These are phyloP conservation scores for Huntiella decipiens DNA, from an alignment of 2,329 filamentous ascomycete species.

Conservation along the genomic window DNA sequence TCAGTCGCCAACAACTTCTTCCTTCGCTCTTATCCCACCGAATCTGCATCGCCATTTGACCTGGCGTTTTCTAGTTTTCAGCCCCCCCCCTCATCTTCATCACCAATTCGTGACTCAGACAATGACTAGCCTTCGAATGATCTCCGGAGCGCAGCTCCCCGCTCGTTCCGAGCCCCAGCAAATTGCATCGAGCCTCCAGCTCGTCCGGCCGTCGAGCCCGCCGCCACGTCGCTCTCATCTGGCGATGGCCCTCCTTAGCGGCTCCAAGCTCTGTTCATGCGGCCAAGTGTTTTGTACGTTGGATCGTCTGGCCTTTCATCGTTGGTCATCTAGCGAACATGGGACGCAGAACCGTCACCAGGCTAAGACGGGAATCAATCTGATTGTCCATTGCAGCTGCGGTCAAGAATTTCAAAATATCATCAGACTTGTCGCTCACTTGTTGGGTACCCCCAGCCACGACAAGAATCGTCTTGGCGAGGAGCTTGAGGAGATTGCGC, in stretches of 20 bases:
- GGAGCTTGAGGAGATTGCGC: not conserved
- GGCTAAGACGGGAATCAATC: not conserved
- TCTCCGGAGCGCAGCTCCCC: no score
- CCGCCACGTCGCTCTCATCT: not conserved
- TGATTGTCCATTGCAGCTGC: not conserved
- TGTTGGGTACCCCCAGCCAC: not conserved
- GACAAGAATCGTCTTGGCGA: not conserved
- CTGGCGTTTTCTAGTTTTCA: no score
- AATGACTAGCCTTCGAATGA: no score
- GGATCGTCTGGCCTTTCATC: conserved; percentile 1
- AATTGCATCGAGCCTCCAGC: not conserved
- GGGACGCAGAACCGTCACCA: not conserved
- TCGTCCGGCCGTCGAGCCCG: no score
- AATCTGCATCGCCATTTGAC: no score
- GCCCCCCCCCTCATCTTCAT: no score
- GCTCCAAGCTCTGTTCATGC: conserved; percentile 1
- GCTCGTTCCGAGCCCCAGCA: not conserved
- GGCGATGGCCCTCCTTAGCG: not conserved
- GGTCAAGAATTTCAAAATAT: not conserved
- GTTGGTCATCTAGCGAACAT: not conserved
- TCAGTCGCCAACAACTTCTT: no score
- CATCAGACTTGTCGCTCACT: not conserved
- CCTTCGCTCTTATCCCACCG: no score
- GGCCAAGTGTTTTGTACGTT: not conserved
- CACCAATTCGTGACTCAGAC: no score